Conservation (phyloP, 768 basidiomycete genomes). For the Leccinum olivaceopallidum region DNA sequence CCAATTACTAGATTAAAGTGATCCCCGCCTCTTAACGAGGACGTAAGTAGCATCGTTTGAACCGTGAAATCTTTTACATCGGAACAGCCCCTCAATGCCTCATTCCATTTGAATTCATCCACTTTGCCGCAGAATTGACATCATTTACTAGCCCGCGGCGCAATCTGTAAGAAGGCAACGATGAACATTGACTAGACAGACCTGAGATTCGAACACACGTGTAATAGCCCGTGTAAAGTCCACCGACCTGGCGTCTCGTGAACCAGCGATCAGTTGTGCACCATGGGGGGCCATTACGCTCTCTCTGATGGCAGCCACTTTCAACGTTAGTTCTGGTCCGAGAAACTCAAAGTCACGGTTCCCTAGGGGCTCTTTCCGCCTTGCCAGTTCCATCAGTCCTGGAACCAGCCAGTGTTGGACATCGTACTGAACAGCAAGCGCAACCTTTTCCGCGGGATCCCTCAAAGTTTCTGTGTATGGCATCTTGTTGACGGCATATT, state of each 20-base stretch:
- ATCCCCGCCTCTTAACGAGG: background rate
- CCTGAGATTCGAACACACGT: slow-evolving; percentile 7
- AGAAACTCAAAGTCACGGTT: slow-evolving; percentile 14
- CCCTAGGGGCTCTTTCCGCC: slow-evolving; percentile 20
- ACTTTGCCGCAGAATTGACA: background rate
- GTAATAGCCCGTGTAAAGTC: slow-evolving; percentile 20
- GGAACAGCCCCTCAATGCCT: background rate
- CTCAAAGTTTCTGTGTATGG: slow-evolving; percentile 11
- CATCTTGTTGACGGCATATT: slow-evolving; percentile 32
- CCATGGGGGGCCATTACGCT: background rate
- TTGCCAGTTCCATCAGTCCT: slow-evolving; percentile 26
- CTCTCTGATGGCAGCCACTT: slow-evolving; percentile 24
- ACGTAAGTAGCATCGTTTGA: background rate
- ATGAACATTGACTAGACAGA: background rate
- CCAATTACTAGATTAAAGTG: slow-evolving; percentile 5
- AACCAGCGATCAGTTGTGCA: background rate
- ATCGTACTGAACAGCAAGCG: slow-evolving; percentile 31
- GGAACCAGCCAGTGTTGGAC: slow-evolving; percentile 36
- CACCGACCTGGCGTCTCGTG: slow-evolving; percentile 1
- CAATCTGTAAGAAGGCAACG: background rate
- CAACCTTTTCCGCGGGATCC: slow-evolving; percentile 29
- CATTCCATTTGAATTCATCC: background rate
- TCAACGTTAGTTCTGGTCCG: slow-evolving; percentile 19
- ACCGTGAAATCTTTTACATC: background rate
- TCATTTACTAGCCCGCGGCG: background rate